phyloP scores from a whole-genome alignment of 192 early-diverging fungal species.

The Coemansia sp. region DNA sequence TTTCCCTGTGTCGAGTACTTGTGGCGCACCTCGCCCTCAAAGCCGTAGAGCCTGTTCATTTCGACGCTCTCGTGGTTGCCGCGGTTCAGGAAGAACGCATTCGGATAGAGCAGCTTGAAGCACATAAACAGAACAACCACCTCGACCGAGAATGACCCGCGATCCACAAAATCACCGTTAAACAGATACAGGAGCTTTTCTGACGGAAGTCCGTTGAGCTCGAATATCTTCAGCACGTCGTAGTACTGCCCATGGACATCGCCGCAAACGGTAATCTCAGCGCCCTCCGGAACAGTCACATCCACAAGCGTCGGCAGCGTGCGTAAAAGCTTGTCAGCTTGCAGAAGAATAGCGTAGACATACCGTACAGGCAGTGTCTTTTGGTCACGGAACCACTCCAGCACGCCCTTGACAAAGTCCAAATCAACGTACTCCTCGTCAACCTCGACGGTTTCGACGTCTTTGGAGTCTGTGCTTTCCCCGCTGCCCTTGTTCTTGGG shows the following conservation, averaged over 20 bases:
- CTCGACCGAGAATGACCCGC: slow-evolving; percentile 98
- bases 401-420: slow-evolving; percentile 78
- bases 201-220: slow-evolving; percentile 88
- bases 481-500: slow-evolving; percentile 7
- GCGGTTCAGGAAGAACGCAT: slow-evolving; percentile 80
- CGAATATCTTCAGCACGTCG: slow-evolving; percentile 95
- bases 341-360: slow-evolving; percentile 80
- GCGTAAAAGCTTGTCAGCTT: slow-evolving; percentile 73
- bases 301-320: slow-evolving; percentile 82
- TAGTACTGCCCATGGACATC: slow-evolving; percentile 99
- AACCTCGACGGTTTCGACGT: slow-evolving; percentile 39
- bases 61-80: slow-evolving; percentile 98
- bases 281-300: slow-evolving; percentile 71
- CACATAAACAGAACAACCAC: slow-evolving; percentile 89
- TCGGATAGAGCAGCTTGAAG: slow-evolving; percentile 88
- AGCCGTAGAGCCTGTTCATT: slow-evolving; percentile 99
- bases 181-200: slow-evolving; percentile 84
- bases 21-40: slow-evolving; percentile 95
- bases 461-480: slow-evolving; percentile 3
- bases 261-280: slow-evolving; percentile 88
- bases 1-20: slow-evolving; percentile 78
- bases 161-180: slow-evolving; percentile 99
- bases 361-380: slow-evolving; percentile 93
- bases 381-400: slow-evolving; percentile 80
- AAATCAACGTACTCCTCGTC: slow-evolving; percentile 69